Conservation (phyloP, 192 early-diverging fungal genomes). For the Rhizoclosmatium sp. region DNA sequence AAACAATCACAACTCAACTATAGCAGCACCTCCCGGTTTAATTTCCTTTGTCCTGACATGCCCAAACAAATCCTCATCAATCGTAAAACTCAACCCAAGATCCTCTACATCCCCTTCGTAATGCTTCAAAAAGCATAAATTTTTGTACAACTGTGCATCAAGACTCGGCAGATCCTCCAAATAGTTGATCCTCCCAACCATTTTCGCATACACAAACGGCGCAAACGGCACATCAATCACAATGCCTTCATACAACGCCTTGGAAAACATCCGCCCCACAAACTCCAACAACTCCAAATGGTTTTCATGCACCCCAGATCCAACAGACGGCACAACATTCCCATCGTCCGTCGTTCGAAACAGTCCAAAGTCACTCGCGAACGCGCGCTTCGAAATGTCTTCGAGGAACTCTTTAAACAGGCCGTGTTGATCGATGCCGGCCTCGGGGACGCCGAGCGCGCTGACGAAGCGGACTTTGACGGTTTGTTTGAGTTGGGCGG, state of each 20-base stretch:
- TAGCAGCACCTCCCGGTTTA: conserved; percentile 35
- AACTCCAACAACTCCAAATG: conserved; percentile 56
- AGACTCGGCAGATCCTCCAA: conserved; percentile 57
- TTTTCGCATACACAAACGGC: conserved; percentile 56
- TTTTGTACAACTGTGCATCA: conserved; percentile 55
- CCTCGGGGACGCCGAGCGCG: conserved; percentile 44
- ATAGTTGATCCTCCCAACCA: conserved; percentile 47
- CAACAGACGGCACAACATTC: conserved; percentile 43
- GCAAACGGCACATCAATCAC: conserved; percentile 63
- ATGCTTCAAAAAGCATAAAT: conserved; percentile 56
- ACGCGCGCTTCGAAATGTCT: conserved; percentile 48
- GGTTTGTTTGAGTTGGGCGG: conserved; percentile 49
- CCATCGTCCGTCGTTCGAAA: conserved; percentile 54
- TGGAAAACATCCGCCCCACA: conserved; percentile 51
- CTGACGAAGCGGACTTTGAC: conserved; percentile 51
- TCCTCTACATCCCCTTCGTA: conserved; percentile 56
- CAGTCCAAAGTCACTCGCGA: conserved; percentile 46
- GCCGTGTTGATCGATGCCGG: conserved; percentile 55
- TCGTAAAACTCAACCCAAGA: conserved; percentile 52
- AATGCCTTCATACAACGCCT: conserved; percentile 61
- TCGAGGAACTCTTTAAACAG: conserved; percentile 60
- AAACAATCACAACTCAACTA: conserved; percentile 21
- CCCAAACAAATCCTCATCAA: conserved; percentile 54
- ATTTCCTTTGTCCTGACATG: conserved; percentile 41
- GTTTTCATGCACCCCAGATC: conserved; percentile 48